These are phyloP conservation scores for Yarrowia phangngaensis DNA, from an alignment of 805 yeast species.

Conservation along the genomic window DNA sequence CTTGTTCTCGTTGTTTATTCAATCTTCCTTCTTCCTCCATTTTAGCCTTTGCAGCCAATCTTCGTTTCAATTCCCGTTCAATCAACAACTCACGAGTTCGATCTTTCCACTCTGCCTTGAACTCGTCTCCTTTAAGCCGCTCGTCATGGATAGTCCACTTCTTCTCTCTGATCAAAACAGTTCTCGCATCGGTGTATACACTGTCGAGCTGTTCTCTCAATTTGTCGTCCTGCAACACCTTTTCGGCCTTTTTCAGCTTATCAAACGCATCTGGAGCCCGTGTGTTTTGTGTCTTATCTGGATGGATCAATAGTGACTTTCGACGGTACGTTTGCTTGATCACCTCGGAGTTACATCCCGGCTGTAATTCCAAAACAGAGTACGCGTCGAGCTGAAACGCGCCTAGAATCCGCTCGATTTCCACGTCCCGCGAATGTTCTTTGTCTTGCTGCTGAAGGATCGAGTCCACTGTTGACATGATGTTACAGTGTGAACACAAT, in stretches of 20 bases:
- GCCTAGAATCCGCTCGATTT: constrained; percentile 52
- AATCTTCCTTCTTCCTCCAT: constrained; percentile 44
- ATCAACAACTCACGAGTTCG: constrained; percentile 46
- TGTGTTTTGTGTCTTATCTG: constrained; percentile 56
- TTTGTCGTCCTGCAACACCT: constrained; percentile 42
- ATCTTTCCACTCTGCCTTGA: constrained; percentile 43
- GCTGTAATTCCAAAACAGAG: constrained; percentile 48
- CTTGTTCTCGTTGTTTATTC: constrained; percentile 40
- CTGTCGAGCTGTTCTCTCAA: constrained; percentile 45
- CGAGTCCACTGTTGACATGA: constrained; percentile 36
- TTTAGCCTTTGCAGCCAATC: constrained; percentile 45
- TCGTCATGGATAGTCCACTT: constrained; percentile 43
- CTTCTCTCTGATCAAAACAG: constrained; percentile 40
- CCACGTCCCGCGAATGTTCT: constrained; percentile 44
- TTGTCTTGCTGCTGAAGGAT: constrained; percentile 36
- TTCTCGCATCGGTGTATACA: constrained; percentile 47
- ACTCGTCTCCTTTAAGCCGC: constrained; percentile 40
- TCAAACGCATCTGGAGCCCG: constrained; percentile 66
- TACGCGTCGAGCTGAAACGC: constrained; percentile 53
- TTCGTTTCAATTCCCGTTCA: constrained; percentile 46
- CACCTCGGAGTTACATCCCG: constrained; percentile 42
- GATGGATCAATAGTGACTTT: constrained; percentile 63
- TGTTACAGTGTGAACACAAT: constrained; percentile 24
- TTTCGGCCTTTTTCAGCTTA: constrained; percentile 53
- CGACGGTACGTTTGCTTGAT: constrained; percentile 51